Evolutionary conservation across 345 rosid species (phyloP).

Genomic region (Eucalyptus erythrocorys): DNA sequence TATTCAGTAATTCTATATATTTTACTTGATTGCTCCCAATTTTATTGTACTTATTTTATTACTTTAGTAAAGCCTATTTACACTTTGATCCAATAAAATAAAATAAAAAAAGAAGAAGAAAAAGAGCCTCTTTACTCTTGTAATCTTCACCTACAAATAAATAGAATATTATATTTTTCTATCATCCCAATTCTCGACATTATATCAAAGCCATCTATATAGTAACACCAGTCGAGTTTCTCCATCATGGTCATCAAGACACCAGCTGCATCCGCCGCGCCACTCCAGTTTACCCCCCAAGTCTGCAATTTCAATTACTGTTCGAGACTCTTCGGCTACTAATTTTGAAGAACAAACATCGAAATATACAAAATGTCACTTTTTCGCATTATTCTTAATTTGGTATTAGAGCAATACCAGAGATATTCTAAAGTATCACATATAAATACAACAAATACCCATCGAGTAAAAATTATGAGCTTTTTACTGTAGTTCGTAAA

Average conservation of each 20-base stretch:
- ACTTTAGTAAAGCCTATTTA: neutral
- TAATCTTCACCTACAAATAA: neutral
- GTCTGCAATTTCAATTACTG: too few relatives aligned
- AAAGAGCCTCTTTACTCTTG: neutral
- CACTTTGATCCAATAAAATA: too few relatives aligned
- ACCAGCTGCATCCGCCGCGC: accelerated
- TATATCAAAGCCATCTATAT: neutral
- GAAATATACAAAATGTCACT: too few relatives aligned
- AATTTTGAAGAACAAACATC: too few relatives aligned
- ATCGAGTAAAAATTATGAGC: too few relatives aligned
- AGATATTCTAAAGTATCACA: neutral
- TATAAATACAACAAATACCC: too few relatives aligned
- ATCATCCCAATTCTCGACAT: neutral
- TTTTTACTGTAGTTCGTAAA: neutral
- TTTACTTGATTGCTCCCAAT: too few relatives aligned
- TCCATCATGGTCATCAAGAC: neutral
- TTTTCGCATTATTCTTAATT: neutral
- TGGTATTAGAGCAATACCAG: neutral
- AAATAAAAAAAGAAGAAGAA: accelerated
- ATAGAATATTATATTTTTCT: too few relatives aligned
- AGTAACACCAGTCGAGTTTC: neutral
- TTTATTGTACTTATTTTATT: too few relatives aligned
- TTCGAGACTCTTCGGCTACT: too few relatives aligned
- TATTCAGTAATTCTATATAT: too few relatives aligned
- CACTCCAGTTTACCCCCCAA: too few relatives aligned